phyloP scores from a whole-genome alignment of 768 basidiomycete species.

The Cyclocybe aegerita region DNA sequence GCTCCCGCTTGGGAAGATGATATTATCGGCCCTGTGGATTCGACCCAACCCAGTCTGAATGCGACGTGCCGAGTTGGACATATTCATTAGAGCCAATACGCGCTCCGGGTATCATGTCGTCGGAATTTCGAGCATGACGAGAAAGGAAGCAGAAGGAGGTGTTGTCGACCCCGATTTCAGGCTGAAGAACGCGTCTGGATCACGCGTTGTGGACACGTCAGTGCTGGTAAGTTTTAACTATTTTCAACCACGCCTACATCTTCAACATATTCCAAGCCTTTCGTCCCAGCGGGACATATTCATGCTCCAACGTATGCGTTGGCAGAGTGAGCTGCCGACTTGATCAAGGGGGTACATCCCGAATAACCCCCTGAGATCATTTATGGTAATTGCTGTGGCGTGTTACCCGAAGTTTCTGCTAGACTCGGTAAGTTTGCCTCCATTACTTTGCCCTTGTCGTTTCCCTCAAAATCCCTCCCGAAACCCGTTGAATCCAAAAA shows the following conservation, averaged over 20 bases:
- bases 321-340: conserved; percentile 13
- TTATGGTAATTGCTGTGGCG: no score
- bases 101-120: conserved; percentile 21
- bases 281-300: conserved; percentile 11
- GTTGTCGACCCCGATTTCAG: conserved; percentile 28
- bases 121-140: conserved; percentile 21
- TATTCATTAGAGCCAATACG: conserved; percentile 16
- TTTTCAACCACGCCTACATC: neutral
- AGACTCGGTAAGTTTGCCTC: no score
- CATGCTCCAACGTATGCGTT: conserved; percentile 16
- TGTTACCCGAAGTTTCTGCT: no score
- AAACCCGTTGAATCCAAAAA: no score
- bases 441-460: no score
- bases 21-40: conserved; percentile 11
- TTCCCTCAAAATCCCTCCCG: no score
- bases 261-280: conserved; percentile 10
- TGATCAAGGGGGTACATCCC: conserved; percentile 4
- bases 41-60: conserved; percentile 8
- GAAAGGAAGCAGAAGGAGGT: conserved; percentile 14
- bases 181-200: conserved; percentile 23
- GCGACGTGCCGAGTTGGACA: conserved; percentile 17
- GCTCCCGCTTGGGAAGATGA: conserved; percentile 19
- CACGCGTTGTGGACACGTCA: conserved; percentile 30
- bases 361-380: neutral
- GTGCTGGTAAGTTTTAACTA: conserved; percentile 18